Conservation (phyloP, 208 protist species). For the Leishmania tarentolae region DNA sequence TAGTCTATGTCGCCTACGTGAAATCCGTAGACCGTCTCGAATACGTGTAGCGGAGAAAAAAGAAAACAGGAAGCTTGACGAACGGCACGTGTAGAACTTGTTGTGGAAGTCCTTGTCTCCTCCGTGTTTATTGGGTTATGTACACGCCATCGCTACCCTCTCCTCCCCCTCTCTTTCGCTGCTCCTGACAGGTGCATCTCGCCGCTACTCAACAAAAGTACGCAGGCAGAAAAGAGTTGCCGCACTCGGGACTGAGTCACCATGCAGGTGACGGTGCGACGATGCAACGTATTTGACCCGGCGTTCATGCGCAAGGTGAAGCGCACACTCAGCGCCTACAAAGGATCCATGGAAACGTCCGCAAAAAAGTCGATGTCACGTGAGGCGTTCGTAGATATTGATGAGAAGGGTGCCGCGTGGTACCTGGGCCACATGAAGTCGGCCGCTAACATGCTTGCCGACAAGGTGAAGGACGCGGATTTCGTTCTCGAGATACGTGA, state of each 20-base stretch:
- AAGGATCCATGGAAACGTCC: conserved; percentile 69
- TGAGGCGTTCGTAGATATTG: conserved; percentile 89
- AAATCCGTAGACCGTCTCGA: background rate
- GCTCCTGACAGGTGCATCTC: background rate
- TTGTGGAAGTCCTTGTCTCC: background rate
- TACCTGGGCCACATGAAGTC: conserved; percentile 90
- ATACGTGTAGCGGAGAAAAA: background rate
- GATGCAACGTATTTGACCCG: conserved; percentile 86
- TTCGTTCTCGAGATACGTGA: conserved; percentile 94
- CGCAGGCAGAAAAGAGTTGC: background rate
- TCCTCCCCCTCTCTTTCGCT: background rate
- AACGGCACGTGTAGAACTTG: background rate
- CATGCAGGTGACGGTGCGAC: conserved; percentile 43
- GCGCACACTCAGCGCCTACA: conserved; percentile 72
- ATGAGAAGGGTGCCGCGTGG: conserved; percentile 87
- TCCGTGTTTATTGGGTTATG: background rate
- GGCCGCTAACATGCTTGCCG: conserved; percentile 49
- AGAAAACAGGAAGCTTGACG: background rate
- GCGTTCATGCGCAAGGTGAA: conserved; percentile 91
- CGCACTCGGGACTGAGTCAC: background rate
- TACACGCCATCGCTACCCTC: background rate
- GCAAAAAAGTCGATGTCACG: conserved; percentile 62
- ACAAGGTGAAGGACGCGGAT: conserved; percentile 85
- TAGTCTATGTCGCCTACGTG: background rate
- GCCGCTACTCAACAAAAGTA: background rate